Evolutionary conservation across 108 stramenopile genomes (phyloP), one percentile per base, ranked within the genome.

Genomic region (Epipyxis sp.): DNA sequence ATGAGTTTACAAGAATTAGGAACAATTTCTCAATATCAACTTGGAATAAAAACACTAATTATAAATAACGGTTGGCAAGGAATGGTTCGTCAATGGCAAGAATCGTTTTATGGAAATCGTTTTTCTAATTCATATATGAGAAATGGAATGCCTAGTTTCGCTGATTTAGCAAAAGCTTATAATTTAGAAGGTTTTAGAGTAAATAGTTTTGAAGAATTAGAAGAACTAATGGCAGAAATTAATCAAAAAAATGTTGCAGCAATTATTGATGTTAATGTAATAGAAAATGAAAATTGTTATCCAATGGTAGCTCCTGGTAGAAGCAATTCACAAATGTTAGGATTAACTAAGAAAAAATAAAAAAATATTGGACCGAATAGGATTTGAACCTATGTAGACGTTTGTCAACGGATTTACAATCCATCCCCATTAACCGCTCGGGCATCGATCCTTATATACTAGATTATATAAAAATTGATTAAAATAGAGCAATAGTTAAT

Each of bases 81-180:
- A 91, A 94, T 94, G 94, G 94, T 94, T 10, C 91, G 93, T 81
- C 91, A 93, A 80, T 94, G 94, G 94, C 94, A 94, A 81, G 87
- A 89, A 67, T 82, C 93, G 76, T 94, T 94, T 86, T 91, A 94
- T 83, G 88, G 91, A 42, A 86, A 89, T 67, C 92, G 94, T 61
- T 90, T 89, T 80, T 57, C 54, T 20, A 57, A 57, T 25, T 83
- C 92, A 74, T 92, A 91, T 43, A 91, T 93, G 39, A 83, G 88
- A 34, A 94, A 93, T 80, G 27, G 71, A 27, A 93, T 91, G 84
- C 94, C 94, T 0, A 87, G 91, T 37, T 94, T 92, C 76, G 58
- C 39, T 61, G 86, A 80, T 29, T 79, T 94, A 62, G 94, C 94
- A 0, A 79, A 86, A 35, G 86, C 94, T 0, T 93, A 92, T 76